Conservation (phyloP, 2,329 filamentous ascomycete species). For the Fusarium sp. region DNA sequence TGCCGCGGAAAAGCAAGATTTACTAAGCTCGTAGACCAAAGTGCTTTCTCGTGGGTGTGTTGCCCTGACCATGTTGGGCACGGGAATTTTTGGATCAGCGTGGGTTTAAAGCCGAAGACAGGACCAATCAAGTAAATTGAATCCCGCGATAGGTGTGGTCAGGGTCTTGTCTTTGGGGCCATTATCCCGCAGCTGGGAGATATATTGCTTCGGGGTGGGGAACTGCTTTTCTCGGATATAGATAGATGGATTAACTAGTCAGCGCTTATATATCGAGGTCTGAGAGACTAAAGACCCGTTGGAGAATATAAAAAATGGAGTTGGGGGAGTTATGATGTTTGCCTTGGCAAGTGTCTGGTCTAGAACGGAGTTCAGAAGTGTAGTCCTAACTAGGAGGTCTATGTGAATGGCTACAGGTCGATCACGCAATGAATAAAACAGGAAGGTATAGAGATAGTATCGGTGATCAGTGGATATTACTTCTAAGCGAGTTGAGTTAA, state of each 20-base stretch:
- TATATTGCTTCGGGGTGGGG: not conserved
- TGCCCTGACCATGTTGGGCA: not conserved
- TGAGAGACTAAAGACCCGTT: not conserved
- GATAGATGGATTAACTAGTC: not conserved
- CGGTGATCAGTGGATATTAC: not conserved
- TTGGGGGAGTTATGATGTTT: not conserved
- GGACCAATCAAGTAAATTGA: not conserved
- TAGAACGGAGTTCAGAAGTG: not conserved
- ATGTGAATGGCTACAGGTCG: not conserved
- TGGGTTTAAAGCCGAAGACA: not conserved
- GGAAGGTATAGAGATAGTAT: not conserved
- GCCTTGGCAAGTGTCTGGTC: not conserved
- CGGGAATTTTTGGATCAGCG: not conserved
- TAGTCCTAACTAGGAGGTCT: not conserved
- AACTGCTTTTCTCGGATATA: not conserved
- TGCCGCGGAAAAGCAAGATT: not conserved
- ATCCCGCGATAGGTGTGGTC: not conserved
- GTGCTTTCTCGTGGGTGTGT: not conserved
- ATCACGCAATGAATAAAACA: not conserved
- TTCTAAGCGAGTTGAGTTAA: not conserved
- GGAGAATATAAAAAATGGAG: not conserved
- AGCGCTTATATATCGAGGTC: not conserved
- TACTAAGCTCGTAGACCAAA: not conserved
- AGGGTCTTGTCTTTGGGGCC: not conserved
- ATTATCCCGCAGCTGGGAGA: not conserved